Evolutionary conservation across 495 filamentous ascomycete species (phyloP).

Genomic region (Tuber magnatum): DNA sequence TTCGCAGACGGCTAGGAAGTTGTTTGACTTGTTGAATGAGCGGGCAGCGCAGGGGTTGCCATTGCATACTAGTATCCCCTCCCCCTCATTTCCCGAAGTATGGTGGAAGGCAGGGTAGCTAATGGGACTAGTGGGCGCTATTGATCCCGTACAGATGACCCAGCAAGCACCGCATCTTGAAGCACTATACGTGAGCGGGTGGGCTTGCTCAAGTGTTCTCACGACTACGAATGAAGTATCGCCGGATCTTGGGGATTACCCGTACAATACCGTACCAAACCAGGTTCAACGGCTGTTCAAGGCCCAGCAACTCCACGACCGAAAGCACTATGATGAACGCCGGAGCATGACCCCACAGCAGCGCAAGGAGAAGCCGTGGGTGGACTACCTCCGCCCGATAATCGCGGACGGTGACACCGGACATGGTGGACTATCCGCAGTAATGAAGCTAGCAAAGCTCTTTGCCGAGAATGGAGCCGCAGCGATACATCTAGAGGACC

Average conservation of each 20-base stretch:
- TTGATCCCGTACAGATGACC: conserved; percentile 98
- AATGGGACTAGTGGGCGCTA: conserved; percentile 68
- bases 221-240: conserved; percentile 95
- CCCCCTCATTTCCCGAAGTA: not conserved
- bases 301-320: conserved; percentile 91
- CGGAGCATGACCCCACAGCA: conserved; percentile 66
- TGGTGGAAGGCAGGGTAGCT: conserved; percentile 7
- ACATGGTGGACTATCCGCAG: conserved; percentile 81
- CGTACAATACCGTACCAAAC: conserved; percentile 97
- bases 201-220: conserved; percentile 89
- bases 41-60: conserved; percentile 68
- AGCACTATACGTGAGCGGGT: conserved; percentile 89
- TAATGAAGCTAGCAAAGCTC: conserved; percentile 92
- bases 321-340: conserved; percentile 83
- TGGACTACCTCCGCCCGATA: conserved; percentile 89
- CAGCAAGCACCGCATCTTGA: conserved; percentile 96
- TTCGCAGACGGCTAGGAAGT: conserved; percentile 85
- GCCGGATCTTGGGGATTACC: conserved; percentile 95
- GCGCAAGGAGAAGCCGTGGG: conserved; percentile 66
- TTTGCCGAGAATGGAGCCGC: conserved; percentile 98
- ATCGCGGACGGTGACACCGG: conserved; percentile 97
- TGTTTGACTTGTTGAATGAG: conserved; percentile 79
- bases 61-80: conserved; percentile 72
- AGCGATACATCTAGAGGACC: conserved; percentile 95
- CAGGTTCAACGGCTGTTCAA: conserved; percentile 94